Evolutionary conservation across 176 grass and related monocot species (phyloP).

Genomic region (Hyparrhenia diplandra): DNA sequence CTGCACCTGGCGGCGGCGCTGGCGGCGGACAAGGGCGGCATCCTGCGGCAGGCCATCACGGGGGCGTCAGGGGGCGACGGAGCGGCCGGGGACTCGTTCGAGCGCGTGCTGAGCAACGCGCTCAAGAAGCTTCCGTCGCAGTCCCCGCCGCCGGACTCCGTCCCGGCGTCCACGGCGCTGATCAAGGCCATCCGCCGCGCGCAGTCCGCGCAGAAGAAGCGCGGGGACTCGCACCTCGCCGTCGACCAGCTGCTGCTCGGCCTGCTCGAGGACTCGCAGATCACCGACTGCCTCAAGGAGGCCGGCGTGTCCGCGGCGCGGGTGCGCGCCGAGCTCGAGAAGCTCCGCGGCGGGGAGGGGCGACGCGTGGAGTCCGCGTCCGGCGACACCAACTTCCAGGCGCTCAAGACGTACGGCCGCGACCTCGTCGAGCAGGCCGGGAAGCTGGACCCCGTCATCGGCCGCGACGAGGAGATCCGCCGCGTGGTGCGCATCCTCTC

Average conservation of each 20-base stretch:
- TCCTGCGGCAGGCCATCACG: constrained; percentile 54
- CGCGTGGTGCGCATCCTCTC: constrained; percentile 51
- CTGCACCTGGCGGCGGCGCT: constrained; percentile 60
- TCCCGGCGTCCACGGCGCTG: constrained; percentile 64
- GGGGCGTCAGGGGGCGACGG: constrained; percentile 33
- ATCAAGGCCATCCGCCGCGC: constrained; percentile 70
- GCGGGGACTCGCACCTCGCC: constrained; percentile 50
- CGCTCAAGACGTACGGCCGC: constrained; percentile 57
- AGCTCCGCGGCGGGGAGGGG: constrained; percentile 38
- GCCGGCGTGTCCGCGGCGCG: constrained; percentile 42
- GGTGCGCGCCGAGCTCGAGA: constrained; percentile 62
- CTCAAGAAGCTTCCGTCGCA: constrained; percentile 71
- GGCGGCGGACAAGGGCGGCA: constrained; percentile 36
- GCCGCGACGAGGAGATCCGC: constrained; percentile 62
- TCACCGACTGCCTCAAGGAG: constrained; percentile 53
- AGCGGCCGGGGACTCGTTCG: constrained; percentile 46
- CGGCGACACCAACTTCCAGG: constrained; percentile 53
- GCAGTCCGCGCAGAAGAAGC: constrained; percentile 54
- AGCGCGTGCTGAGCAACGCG: constrained; percentile 42
- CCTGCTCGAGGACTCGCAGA: constrained; percentile 55
- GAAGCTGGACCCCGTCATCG: constrained; percentile 64
- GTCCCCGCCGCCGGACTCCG: constrained; percentile 55
- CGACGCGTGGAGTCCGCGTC: constrained; percentile 45
- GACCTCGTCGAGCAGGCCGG: constrained; percentile 69
- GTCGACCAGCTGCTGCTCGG: constrained; percentile 60